These are phyloP conservation scores for Ustilago curta DNA, from an alignment of 1,284 basidiomycete genomes.

Conservation along the genomic window DNA sequence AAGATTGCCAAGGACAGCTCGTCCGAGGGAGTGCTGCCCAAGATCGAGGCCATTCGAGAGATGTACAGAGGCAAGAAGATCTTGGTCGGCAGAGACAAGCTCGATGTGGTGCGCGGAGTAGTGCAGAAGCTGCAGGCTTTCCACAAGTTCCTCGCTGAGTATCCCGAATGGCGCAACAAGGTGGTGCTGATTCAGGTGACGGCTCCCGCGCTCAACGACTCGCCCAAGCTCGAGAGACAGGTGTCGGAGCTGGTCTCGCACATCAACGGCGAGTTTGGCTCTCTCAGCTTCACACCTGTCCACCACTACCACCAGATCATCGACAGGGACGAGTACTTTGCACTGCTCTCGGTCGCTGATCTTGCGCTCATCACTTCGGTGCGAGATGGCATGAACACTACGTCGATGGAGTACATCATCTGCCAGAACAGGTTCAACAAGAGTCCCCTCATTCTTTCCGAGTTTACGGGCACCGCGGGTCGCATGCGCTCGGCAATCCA, in stretches of 20 bases:
- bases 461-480: constrained; percentile 96
- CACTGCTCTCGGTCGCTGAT: constrained; percentile 92
- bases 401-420: constrained; percentile 92
- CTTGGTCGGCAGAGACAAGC: constrained; percentile 97
- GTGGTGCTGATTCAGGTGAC: constrained; percentile 83
- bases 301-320: constrained; percentile 99
- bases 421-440: constrained; percentile 82
- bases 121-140: constrained; percentile 97
- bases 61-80: constrained; percentile 98
- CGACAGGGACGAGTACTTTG: constrained; percentile 95
- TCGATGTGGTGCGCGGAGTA: constrained; percentile 97
- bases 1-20: constrained; percentile 85
- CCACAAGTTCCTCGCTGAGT: constrained; percentile 90
- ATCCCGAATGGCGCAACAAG: constrained; percentile 95
- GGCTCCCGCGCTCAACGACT: constrained; percentile 92
- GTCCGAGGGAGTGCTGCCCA: constrained; percentile 85
- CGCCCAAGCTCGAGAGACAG: constrained; percentile 91
- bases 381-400: constrained; percentile 99
- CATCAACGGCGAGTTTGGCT: constrained; percentile 96
- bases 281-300: constrained; percentile 95
- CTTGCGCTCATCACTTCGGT: constrained; percentile 94
- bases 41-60: constrained; percentile 83
- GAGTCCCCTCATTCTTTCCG: constrained; percentile 88
- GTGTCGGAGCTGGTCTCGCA: constrained; percentile 94
- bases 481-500: constrained; percentile 85